These are phyloP conservation scores for Blastocladiella emersonii DNA, from an alignment of 371 early-diverging fungal genomes.

Conservation along the genomic window DNA sequence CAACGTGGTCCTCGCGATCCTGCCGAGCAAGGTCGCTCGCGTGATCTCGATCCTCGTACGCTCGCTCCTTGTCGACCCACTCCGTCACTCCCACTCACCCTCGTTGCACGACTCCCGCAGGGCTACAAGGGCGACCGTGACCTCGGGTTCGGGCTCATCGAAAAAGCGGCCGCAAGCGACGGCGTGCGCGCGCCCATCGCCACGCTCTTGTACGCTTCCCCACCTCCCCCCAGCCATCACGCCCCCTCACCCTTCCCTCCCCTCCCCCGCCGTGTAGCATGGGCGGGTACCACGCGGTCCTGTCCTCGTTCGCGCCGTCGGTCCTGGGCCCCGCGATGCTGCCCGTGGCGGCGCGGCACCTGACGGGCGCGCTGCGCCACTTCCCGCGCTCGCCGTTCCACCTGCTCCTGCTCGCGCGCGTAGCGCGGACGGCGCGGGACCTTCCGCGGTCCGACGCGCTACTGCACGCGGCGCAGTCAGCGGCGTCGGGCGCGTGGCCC, in stretches of 20 bases:
- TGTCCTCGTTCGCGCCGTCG: conserved; percentile 1
- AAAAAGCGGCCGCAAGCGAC: background rate
- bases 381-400: conserved; percentile 1
- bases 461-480: background rate
- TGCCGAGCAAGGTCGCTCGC: background rate
- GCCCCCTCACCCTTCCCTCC: background rate
- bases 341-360: background rate
- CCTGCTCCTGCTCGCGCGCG: background rate
- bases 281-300: conserved; percentile 1
- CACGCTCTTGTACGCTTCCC: background rate
- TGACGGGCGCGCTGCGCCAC: background rate
- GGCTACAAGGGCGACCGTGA: background rate
- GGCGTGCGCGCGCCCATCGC: background rate
- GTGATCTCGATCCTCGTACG: background rate
- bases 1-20: background rate
- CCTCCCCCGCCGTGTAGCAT: background rate
- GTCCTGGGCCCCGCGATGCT: conserved; percentile 1
- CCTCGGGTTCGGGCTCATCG: background rate
- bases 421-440: background rate
- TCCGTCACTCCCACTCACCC: background rate
- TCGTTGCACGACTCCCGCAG: too few species aligned
- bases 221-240: background rate
- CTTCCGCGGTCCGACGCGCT: background rate
- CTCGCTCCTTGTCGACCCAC: background rate
- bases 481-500: background rate